Conservation (phyloP, 345 rosid species). For the Stellera chamaejasme region DNA sequence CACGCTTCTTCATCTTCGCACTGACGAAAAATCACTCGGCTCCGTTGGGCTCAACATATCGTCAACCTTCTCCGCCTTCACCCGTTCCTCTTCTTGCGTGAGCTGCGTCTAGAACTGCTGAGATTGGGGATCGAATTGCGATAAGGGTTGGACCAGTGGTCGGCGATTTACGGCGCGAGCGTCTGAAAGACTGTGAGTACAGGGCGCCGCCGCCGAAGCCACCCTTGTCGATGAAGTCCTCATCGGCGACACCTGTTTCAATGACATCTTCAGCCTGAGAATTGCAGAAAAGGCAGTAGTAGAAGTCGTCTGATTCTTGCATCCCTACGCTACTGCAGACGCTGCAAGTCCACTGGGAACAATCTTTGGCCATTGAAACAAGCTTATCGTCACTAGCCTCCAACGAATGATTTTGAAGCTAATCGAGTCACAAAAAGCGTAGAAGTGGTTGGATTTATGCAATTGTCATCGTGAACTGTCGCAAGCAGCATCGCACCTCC, state of each 20-base stretch:
- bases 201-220: slow-evolving; percentile 33
- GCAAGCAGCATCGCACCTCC: no score
- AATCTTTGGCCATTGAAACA: slow-evolving; percentile 14
- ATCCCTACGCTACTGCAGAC: slow-evolving; percentile 43
- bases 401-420: no score
- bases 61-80: slow-evolving; percentile 13
- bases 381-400: no score
- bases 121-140: slow-evolving; percentile 17
- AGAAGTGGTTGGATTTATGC: no score
- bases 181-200: slow-evolving; percentile 31
- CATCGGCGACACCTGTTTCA: slow-evolving; percentile 54
- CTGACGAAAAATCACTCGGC: slow-evolving; percentile 44
- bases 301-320: slow-evolving; percentile 41
- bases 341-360: slow-evolving; percentile 25
- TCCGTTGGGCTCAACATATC: slow-evolving; percentile 30
- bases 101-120: slow-evolving; percentile 35
- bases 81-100: slow-evolving; percentile 12
- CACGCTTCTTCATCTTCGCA: slow-evolving; percentile 16
- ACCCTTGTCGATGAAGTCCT: slow-evolving; percentile 40
- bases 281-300: slow-evolving; percentile 42
- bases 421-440: no score
- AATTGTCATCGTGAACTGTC: no score
- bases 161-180: slow-evolving; percentile 15
- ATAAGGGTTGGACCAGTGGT: slow-evolving; percentile 17
- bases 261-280: slow-evolving; percentile 34